These are phyloP conservation scores for Delitschia confertaspora DNA, from an alignment of 495 filamentous ascomycete species.

Conservation along the genomic window DNA sequence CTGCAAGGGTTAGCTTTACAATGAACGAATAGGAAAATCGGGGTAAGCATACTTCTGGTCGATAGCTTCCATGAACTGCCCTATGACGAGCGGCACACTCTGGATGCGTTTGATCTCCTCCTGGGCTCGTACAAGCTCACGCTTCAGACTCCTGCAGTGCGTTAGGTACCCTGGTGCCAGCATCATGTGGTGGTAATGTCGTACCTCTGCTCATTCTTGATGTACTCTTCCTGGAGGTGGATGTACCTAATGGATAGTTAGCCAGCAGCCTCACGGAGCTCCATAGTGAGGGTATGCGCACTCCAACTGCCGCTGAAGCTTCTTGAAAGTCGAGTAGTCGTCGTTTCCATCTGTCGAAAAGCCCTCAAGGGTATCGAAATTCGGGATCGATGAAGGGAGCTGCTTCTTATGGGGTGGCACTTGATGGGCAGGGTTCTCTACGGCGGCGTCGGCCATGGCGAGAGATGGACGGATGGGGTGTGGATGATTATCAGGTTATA, in stretches of 20 bases:
- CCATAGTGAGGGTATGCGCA: conserved; percentile 37
- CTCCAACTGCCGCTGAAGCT: conserved; percentile 91
- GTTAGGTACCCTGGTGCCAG: too few species aligned
- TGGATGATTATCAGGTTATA: not conserved
- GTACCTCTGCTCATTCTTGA: conserved; percentile 98
- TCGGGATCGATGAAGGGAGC: conserved; percentile 73
- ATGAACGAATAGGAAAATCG: not conserved
- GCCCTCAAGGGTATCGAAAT: conserved; percentile 80
- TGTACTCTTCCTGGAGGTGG: conserved; percentile 97
- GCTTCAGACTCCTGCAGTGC: conserved; percentile 84
- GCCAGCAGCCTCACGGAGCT: conserved; percentile 9
- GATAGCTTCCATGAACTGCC: conserved; percentile 99
- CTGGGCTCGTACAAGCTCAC: conserved; percentile 92
- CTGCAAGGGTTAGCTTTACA: conserved; percentile 38
- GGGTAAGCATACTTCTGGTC: conserved; percentile 79
- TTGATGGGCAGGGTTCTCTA: conserved; percentile 68
- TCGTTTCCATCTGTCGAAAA: conserved; percentile 72
- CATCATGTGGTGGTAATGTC: conserved; percentile 2
- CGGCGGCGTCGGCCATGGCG: conserved; percentile 75
- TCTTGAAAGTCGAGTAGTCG: conserved; percentile 91
- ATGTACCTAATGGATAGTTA: conserved; percentile 63
- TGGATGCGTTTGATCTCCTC: conserved; percentile 99
- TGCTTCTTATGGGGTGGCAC: conserved; percentile 68
- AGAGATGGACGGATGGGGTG: not conserved
- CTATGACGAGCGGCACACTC: conserved; percentile 94